Evolutionary conservation across 257 asterid genomes (phyloP).

Genomic region (Scutellaria barbata): DNA sequence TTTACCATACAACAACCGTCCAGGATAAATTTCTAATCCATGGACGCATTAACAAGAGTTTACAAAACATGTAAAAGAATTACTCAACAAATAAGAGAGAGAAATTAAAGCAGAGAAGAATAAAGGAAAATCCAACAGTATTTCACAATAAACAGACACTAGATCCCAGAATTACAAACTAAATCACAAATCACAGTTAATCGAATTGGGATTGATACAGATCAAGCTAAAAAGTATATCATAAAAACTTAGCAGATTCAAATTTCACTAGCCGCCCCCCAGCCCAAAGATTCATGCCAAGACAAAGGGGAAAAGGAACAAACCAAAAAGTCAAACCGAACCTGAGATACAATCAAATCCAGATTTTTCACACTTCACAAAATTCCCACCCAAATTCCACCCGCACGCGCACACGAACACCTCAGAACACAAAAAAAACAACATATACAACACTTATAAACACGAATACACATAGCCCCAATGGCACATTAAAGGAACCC

Average conservation of each 20-base stretch:
- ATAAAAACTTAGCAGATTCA: constrained; percentile 25
- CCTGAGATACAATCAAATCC: constrained; percentile 37
- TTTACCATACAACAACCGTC: constrained; percentile 21
- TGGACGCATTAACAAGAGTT: constrained; percentile 6
- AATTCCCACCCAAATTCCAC: constrained; percentile 26
- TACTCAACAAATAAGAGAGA: neutral
- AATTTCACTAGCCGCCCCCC: constrained; percentile 36
- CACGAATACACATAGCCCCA: constrained; percentile 14
- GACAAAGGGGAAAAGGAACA: constrained; percentile 21
- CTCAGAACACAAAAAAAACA: constrained; percentile 15
- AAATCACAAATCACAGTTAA: neutral
- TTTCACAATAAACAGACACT: neutral
- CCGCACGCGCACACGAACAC: constrained; percentile 33
- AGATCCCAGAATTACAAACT: constrained; percentile 31
- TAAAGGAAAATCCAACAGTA: constrained; percentile 7
- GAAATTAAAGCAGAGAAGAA: neutral
- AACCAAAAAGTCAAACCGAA: constrained; percentile 37
- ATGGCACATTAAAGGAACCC: constrained; percentile 37
- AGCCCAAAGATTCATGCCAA: constrained; percentile 29
- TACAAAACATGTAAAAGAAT: constrained; percentile 1
- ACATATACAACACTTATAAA: constrained; percentile 18
- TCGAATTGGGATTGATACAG: constrained; percentile 2
- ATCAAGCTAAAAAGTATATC: constrained; percentile 20
- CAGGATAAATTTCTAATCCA: neutral
- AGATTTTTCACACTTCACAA: constrained; percentile 31